Evolutionary conservation across 768 basidiomycete genomes (phyloP).

Genomic region (Suillus spraguei): DNA sequence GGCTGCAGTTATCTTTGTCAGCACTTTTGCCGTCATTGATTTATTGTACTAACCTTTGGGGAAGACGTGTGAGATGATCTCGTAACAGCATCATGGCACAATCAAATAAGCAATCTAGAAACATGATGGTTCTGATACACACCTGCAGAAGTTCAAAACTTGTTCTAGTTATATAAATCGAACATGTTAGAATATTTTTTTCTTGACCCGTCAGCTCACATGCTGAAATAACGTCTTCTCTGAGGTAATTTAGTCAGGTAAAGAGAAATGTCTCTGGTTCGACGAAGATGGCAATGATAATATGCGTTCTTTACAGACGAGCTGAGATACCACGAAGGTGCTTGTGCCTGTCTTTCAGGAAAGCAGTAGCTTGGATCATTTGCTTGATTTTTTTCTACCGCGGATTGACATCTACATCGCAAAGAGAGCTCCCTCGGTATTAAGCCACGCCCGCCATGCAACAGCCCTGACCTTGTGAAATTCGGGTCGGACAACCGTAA

Average conservation of each 20-base stretch:
- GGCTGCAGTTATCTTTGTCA: conserved; percentile 66
- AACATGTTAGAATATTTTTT: conserved; percentile 57
- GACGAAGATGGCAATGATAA: conserved; percentile 75
- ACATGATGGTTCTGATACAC: conserved; percentile 9
- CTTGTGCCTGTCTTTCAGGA: conserved; percentile 56
- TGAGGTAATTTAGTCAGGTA: conserved; percentile 72
- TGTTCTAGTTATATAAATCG: conserved; percentile 55
- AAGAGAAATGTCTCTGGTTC: conserved; percentile 53
- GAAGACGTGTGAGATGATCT: conserved; percentile 64
- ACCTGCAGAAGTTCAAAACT: conserved; percentile 53
- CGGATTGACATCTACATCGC: conserved; percentile 41
- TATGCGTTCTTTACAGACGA: conserved; percentile 58
- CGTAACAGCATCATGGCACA: conserved; percentile 58
- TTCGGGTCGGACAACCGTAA: background rate
- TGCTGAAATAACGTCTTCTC: conserved; percentile 57
- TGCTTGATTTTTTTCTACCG: background rate
- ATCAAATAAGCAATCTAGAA: conserved; percentile 54
- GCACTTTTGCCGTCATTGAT: conserved; percentile 62
- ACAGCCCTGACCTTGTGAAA: conserved; percentile 51
- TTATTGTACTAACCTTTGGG: conserved; percentile 74
- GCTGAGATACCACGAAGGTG: conserved; percentile 55
- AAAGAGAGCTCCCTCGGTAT: conserved; percentile 61
- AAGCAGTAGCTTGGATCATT: conserved; percentile 21
- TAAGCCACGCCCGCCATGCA: conserved; percentile 67
- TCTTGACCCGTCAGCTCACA: conserved; percentile 56